phyloP scores from a whole-genome alignment of 2,329 filamentous ascomycete species.

The Aureobasidium namibiae region DNA sequence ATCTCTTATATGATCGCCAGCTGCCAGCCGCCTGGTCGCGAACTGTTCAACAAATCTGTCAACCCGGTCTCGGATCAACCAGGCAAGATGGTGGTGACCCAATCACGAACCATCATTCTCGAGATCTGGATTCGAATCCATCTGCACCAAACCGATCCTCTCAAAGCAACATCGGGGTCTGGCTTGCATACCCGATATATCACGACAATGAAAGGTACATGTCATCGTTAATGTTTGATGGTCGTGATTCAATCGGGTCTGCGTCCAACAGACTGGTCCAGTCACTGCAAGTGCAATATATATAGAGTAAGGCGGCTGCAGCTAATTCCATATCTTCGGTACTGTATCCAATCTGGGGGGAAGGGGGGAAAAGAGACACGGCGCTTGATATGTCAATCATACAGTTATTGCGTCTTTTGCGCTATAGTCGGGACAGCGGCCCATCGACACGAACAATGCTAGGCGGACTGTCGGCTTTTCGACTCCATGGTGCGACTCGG shows the following conservation, averaged over 20 bases:
- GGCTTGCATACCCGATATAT: background rate
- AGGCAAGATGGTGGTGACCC: background rate
- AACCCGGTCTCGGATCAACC: background rate
- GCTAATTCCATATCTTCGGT: background rate
- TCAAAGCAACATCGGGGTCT: background rate
- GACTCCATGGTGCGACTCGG: too few relatives aligned
- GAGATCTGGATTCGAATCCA: background rate
- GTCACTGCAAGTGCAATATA: background rate
- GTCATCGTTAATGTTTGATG: background rate
- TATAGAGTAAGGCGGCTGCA: background rate
- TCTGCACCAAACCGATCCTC: background rate
- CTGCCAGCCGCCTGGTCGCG: background rate
- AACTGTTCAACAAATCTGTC: background rate
- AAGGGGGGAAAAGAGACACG: background rate
- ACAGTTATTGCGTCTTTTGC: background rate
- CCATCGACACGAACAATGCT: too few relatives aligned
- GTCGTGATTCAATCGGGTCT: background rate
- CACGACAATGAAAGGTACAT: background rate
- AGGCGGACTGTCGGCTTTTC: too few relatives aligned
- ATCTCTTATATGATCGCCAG: background rate
- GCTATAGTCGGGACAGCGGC: too few relatives aligned
- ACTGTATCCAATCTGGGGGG: slow-evolving; percentile 6
- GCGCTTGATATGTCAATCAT: background rate
- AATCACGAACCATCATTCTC: background rate
- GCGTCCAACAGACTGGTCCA: background rate